Base-by-base conservation (phyloP, 1,139 yeast species). In the Taphrina betulina region DNA sequence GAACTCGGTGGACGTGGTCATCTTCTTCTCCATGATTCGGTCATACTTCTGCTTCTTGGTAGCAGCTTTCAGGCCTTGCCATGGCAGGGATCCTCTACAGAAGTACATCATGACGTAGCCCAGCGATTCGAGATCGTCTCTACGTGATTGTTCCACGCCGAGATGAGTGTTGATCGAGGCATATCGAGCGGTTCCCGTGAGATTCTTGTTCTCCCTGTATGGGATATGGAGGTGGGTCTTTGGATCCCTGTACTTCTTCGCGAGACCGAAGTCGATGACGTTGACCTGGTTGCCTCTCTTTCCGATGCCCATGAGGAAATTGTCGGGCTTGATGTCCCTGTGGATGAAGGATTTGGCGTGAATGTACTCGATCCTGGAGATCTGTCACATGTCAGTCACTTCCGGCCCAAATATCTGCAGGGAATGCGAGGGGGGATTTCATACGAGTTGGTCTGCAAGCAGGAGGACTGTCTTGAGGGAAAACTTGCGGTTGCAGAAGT, bases 51-150 rank as follows among this genome's bases (percentile, higher is more conserved):
- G 89, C 72, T 92, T 92, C 74, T 92, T 92, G 37, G 95, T 89
- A 62, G 95, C 95, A n/a, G 97, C 98, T 72, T 90, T 90, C 63
- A 92, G 78, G 26, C 98, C 97, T 74, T 92, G 98, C 98, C 98
- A 92, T 52, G 98, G 98, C 67, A 92, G 79, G 62, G 87, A 89
- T 50, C 98, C 98, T 64, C 95, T 79, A 65, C 92, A 73, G 68
- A 92, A 92, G 72, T 92, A 92, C 72, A 92, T 84, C 68, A 92
- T 87, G 2, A 92, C 97, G 72, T 92, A 96, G 42, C 96, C 97
- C 63, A 92, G 75, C 5, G 95, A 89, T 73, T 92, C 98, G 67
- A 92, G 77, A 71, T 92, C 98, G 69, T 92, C 98, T 66, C 98
- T 81, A 72, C 98, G 83, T 61, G 89, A 83, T 72, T 92, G 98